Evolutionary conservation across 331 rosid species (phyloP), one percentile per base, ranked within the genome.

Genomic region (Pyrus hybrid): DNA sequence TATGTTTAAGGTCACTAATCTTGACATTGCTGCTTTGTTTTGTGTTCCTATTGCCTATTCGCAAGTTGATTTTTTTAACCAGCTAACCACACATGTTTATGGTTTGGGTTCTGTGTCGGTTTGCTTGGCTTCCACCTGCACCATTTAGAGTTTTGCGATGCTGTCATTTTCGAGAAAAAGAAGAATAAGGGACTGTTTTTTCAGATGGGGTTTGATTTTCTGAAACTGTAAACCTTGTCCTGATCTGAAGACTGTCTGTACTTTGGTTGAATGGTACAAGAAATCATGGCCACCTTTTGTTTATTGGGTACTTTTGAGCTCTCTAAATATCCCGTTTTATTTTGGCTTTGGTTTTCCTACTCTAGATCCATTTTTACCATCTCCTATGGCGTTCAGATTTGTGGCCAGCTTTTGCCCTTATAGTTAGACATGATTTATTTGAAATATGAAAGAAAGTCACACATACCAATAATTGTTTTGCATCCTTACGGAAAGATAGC

Each of bases 81-180:
- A 17, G 16, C 20, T 17, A 63, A 29, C 28, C 26, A 57, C 26
- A 57, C 14, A 57, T n/a, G 13, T 57, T 21, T 21, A 18, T 67
- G 73, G 67, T 66, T 66, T 30, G 79, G 65, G 66, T 25, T 53
- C 16, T 53, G 73, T 25, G 72, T 75, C 25, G n/a, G 26, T 65
- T 64, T 28, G 49, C 43, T 16, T 33, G 12, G 21, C 70, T 29
- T 64, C 78, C 63, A 72, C 67, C 23, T 72, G 35, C 23, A 8
- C 25, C 37, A 58, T 57, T 72, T 72, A 53, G 76, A 56, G 61
- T 71, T 56, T 22, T 33, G 37, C 66, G 37, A 71, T 21, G 5
- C 23, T 58, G 67, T 72, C 67, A 18, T 35, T 26, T 9, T 18
- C 37, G 54, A 33, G 67, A 33, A 51, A 41, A 17, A 51, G 21